A percentile compares a stretch with the other conserved stretches of the same genome.
Conservation (phyloP, 768 basidiomycete species). For the Chalciporus piperatus region DNA sequence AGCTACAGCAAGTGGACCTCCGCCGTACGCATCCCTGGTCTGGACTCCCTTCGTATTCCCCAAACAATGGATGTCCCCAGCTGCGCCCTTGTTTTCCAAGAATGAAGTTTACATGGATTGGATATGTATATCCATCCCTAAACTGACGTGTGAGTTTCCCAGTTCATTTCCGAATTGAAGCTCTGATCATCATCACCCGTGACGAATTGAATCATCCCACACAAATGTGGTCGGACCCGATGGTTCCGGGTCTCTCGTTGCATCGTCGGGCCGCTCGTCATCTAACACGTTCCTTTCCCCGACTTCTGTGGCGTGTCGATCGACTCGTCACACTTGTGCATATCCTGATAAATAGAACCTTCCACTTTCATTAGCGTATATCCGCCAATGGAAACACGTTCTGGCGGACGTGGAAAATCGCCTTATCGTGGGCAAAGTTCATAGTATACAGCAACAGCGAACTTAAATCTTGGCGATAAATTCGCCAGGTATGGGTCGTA, state of each 20-base stretch:
- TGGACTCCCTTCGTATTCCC: not conserved
- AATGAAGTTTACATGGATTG: not conserved
- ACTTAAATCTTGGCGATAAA: too few species aligned
- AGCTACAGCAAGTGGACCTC: too few species aligned
- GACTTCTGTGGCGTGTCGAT: too few species aligned
- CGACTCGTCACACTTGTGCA: too few species aligned
- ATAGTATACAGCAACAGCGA: too few species aligned
- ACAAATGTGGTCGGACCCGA: slow-evolving; percentile 3
- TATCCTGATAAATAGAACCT: too few species aligned
- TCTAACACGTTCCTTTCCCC: too few species aligned
- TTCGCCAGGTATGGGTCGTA: too few species aligned
- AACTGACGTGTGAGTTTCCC: not conserved
- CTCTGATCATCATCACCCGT: slow-evolving; percentile 3
- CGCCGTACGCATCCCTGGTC: not conserved
- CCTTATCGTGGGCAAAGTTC: too few species aligned
- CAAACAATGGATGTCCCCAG: not conserved
- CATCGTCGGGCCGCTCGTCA: not conserved
- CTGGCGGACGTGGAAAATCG: too few species aligned
- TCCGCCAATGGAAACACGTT: too few species aligned
- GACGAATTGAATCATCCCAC: not conserved
- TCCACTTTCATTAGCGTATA: too few species aligned
- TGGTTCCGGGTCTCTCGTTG: slow-evolving; percentile 1
- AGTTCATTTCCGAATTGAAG: slow-evolving; percentile 8
- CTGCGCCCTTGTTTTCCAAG: not conserved
- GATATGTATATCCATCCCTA: not conserved